These are phyloP conservation scores for Luffa acutangula DNA, from an alignment of 306 rosid species.

Conservation along the genomic window DNA sequence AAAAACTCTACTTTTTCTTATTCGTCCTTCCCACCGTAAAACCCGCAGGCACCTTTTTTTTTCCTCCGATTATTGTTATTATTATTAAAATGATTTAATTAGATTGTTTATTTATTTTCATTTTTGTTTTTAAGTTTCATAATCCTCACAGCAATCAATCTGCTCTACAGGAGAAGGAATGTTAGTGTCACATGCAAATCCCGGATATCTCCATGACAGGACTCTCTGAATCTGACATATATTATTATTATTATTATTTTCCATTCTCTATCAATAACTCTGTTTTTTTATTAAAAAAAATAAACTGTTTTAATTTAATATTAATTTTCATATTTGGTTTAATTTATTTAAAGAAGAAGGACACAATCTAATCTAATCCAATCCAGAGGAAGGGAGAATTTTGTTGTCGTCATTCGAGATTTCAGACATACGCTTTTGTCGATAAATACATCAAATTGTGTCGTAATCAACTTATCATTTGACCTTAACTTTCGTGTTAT, in stretches of 20 bases:
- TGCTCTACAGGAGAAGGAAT: constrained; percentile 11
- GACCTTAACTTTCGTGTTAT: constrained; percentile 11
- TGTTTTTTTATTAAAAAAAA: neutral
- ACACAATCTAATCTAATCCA: neutral
- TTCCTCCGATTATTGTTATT: no score
- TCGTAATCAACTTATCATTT: constrained; percentile 8
- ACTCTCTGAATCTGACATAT: constrained; percentile 11
- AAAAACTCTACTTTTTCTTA: constrained; percentile 39
- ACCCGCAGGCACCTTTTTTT: constrained; percentile 56
- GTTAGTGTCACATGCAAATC: constrained; percentile 15
- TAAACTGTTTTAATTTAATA: neutral
- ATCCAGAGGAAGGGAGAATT: neutral
- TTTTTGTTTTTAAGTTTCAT: neutral
- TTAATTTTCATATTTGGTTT: neutral
- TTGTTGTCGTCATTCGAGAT: constrained; percentile 6
- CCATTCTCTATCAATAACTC: neutral
- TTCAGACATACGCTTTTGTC: constrained; percentile 9
- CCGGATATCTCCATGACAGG: constrained; percentile 14
- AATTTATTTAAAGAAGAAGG: neutral
- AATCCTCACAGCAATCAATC: constrained; percentile 10
- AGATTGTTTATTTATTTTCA: neutral
- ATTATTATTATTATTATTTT: neutral
- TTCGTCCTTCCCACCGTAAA: constrained; percentile 77
- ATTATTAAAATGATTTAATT: neutral
- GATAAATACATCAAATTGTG: constrained; percentile 6